Conservation (phyloP, 371 early-diverging fungal genomes). For the Mycotypha africana region DNA sequence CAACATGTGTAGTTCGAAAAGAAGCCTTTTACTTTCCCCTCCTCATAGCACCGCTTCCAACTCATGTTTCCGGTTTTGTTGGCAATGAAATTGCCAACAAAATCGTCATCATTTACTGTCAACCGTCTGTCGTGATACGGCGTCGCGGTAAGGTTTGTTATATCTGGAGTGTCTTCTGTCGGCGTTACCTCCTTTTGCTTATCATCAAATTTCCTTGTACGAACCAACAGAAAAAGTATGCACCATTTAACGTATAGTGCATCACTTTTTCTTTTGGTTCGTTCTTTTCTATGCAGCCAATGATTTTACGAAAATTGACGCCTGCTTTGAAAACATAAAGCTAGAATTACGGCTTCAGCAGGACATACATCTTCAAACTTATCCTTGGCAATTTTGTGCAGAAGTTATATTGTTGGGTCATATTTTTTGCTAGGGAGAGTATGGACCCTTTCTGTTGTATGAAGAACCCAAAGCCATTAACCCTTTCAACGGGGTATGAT, state of each 20-base stretch:
- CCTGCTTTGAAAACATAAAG: constrained; percentile 9
- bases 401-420: constrained; percentile 10
- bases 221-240: no score
- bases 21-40: constrained; percentile 2
- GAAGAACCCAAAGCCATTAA: constrained; percentile 10
- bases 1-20: constrained; percentile 1
- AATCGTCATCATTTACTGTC: no score
- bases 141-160: no score
- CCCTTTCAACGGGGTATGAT: constrained; percentile 5
- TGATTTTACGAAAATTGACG: constrained; percentile 8
- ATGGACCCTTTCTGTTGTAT: constrained; percentile 8
- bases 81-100: neutral
- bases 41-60: neutral
- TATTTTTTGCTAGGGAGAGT: constrained; percentile 7
- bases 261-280: constrained; percentile 1
- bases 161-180: no score
- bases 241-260: neutral
- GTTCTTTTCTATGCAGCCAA: constrained; percentile 3
- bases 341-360: constrained; percentile 11
- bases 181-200: no score
- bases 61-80: neutral
- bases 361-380: constrained; percentile 15
- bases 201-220: no score
- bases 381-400: constrained; percentile 9
- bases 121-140: no score